Conservation (phyloP, 139 green algal genomes). For the Coelastrella sp. region DNA sequence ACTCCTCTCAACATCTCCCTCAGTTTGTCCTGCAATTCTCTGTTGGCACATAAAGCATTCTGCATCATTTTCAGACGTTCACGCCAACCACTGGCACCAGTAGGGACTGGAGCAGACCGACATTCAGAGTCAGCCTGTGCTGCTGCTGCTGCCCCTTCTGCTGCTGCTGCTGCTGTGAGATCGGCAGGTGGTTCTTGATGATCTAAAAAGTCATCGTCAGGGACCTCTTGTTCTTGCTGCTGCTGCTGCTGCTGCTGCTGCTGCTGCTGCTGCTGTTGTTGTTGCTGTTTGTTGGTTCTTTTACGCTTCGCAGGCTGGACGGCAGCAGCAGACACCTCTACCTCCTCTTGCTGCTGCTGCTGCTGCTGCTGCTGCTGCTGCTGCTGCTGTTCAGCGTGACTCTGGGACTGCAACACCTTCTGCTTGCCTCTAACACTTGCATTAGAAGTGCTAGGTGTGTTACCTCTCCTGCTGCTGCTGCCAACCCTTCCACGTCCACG, state of each 20-base stretch:
- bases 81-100: neutral
- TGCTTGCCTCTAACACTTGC: neutral
- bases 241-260: conserved; percentile 12
- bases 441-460: no score
- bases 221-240: neutral
- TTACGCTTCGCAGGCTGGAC: no score
- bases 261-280: conserved; percentile 4
- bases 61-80: neutral
- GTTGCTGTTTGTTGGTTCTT: no score
- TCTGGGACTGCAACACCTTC: neutral
- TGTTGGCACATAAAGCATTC: neutral
- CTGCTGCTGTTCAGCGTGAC: neutral
- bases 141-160: neutral
- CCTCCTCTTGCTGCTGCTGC: neutral
- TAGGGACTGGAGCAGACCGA: neutral
- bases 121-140: neutral
- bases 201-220: neutral
- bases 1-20: conserved; percentile 5
- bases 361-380: neutral
- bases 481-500: neutral
- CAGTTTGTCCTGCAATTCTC: conserved; percentile 28
- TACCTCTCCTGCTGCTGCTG: neutral
- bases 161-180: neutral
- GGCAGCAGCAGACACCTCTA: no score
- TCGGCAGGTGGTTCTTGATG: neutral